Evolutionary conservation across 2,329 filamentous ascomycete genomes (phyloP).

Genomic region (Scytalidium lignicola): DNA sequence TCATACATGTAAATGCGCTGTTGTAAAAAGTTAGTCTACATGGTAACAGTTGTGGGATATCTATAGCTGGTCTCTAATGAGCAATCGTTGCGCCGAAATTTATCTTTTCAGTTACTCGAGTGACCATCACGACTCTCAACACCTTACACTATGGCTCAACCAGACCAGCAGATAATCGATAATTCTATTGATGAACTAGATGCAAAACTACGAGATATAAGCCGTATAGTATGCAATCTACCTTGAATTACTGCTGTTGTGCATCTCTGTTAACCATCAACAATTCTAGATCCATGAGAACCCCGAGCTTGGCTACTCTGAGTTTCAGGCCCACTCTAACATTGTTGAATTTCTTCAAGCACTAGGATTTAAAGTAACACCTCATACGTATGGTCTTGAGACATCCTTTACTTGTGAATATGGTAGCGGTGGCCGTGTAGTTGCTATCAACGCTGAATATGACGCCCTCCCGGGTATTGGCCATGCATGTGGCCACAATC

Average conservation of each 20-base stretch:
- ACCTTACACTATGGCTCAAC: background rate
- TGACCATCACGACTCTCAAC: background rate
- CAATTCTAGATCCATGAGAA: constrained; percentile 34
- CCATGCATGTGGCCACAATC: constrained; percentile 35
- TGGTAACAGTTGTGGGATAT: too few species aligned
- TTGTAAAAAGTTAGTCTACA: too few species aligned
- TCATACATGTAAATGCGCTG: too few species aligned
- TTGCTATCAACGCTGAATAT: constrained; percentile 38
- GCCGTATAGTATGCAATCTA: background rate
- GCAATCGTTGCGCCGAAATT: too few species aligned
- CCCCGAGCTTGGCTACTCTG: constrained; percentile 45
- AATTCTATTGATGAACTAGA: constrained; percentile 1
- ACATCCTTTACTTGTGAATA: constrained; percentile 44
- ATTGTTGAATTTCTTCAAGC: constrained; percentile 38
- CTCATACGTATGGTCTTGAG: constrained; percentile 43
- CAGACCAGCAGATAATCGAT: background rate
- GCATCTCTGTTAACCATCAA: background rate
- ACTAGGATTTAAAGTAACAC: constrained; percentile 39
- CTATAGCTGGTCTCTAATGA: too few species aligned
- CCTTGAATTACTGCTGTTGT: background rate
- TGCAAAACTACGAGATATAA: constrained; percentile 1
- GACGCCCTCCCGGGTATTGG: constrained; percentile 40
- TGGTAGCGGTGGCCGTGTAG: constrained; percentile 36
- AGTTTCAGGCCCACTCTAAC: constrained; percentile 43
- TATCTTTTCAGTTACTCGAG: too few species aligned